Evolutionary conservation across 208 protist species (phyloP).

Genomic region (Trypanosoma lewisi): DNA sequence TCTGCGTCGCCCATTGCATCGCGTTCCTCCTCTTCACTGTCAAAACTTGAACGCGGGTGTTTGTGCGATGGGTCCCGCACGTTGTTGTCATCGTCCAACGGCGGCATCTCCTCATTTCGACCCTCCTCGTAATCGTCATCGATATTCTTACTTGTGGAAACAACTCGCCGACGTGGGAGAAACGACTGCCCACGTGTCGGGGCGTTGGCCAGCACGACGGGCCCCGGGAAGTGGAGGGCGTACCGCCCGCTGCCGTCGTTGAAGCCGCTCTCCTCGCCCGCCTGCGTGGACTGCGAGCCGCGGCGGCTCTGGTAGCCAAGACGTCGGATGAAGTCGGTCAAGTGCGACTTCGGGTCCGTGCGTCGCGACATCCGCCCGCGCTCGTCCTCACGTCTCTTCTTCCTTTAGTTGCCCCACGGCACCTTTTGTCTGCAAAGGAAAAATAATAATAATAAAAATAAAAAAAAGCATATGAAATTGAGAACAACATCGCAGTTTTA

Average conservation of each 20-base stretch:
- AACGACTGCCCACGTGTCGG: constrained; percentile 6
- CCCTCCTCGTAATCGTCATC: not conserved
- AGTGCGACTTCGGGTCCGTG: constrained; percentile 1
- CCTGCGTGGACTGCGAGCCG: not conserved
- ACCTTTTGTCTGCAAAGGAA: not conserved
- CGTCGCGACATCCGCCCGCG: constrained; percentile 8
- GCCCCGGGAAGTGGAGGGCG: not conserved
- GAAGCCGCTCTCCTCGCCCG: not conserved
- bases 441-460: not conserved
- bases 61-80: no score
- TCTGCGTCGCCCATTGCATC: no score
- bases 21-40: no score
- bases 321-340: constrained; percentile 9
- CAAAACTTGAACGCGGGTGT: no score
- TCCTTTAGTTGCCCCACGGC: not conserved
- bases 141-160: not conserved
- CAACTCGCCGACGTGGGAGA: not conserved
- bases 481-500: not conserved
- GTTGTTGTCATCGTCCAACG: no score
- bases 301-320: not conserved
- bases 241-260: not conserved
- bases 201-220: not conserved
- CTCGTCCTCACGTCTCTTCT: not conserved
- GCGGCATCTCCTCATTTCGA: no score
- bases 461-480: not conserved